Evolutionary conservation across 345 rosid genomes (phyloP).

Genomic region (sweet orange (Citrus sinensis)): DNA sequence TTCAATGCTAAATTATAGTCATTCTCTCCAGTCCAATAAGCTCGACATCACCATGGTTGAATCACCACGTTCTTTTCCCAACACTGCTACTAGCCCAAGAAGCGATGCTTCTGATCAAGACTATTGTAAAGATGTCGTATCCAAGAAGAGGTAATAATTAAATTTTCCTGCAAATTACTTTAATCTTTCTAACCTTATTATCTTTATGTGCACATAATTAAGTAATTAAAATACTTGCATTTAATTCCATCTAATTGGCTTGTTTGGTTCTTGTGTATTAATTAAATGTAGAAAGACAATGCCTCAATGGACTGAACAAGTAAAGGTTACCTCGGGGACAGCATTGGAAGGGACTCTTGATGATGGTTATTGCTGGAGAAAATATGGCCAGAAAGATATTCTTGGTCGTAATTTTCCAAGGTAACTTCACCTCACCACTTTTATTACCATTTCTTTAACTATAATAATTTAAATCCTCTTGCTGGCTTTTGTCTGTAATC

Average conservation of each 20-base stretch:
- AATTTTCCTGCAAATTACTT: not conserved
- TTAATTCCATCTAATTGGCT: conserved; percentile 1
- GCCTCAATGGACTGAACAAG: conserved; percentile 38
- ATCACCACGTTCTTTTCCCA: conserved; percentile 21
- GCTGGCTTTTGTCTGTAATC: no score
- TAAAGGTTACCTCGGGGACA: conserved; percentile 34
- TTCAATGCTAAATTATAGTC: conserved; percentile 39
- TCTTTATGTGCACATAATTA: no score
- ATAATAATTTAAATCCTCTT: no score
- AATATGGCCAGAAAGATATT: conserved; percentile 89
- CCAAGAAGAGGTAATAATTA: conserved; percentile 56
- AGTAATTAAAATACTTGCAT: not conserved
- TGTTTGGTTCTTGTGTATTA: conserved; percentile 1
- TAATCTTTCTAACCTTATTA: no score
- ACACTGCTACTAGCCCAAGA: conserved; percentile 16
- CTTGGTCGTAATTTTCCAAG: conserved; percentile 75
- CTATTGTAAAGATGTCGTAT: conserved; percentile 14
- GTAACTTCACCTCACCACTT: conserved; percentile 22
- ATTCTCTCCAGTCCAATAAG: conserved; percentile 8
- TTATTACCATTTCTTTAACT: not conserved
- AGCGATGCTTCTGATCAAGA: conserved; percentile 29
- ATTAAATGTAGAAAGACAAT: conserved; percentile 42
- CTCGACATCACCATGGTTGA: conserved; percentile 9
- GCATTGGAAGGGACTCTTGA: conserved; percentile 49
- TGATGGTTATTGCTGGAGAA: conserved; percentile 89